phyloP scores from a whole-genome alignment of 2,329 filamentous ascomycete genomes.

The Pezicula carpinea region DNA sequence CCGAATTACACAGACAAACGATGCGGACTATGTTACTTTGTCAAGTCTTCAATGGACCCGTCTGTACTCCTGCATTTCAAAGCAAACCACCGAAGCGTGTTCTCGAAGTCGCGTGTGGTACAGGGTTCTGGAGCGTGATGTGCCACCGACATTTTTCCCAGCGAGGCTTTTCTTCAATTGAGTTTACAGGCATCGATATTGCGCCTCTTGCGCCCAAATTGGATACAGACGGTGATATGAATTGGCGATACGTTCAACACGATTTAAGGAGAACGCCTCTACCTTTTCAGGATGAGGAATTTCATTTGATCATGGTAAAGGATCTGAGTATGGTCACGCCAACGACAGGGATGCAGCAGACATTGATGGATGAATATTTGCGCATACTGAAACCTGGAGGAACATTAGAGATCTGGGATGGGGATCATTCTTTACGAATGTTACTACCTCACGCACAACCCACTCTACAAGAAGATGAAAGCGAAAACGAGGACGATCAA shows the following conservation, averaged over 20 bases:
- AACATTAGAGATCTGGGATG: slow-evolving; percentile 83
- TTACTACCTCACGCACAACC: slow-evolving; percentile 67
- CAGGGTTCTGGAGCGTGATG: slow-evolving; percentile 84
- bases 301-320: slow-evolving; percentile 86
- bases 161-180: slow-evolving; percentile 62
- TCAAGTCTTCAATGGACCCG: slow-evolving; percentile 73
- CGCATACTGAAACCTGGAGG: slow-evolving; percentile 75
- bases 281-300: slow-evolving; percentile 75
- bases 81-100: slow-evolving; percentile 70
- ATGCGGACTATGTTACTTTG: slow-evolving; percentile 77
- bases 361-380: slow-evolving; percentile 65
- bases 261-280: slow-evolving; percentile 72
- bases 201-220: slow-evolving; percentile 65
- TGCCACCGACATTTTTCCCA: slow-evolving; percentile 76
- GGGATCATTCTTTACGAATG: slow-evolving; percentile 78
- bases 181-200: slow-evolving; percentile 80
- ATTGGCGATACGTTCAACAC: slow-evolving; percentile 85
- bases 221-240: slow-evolving; percentile 64
- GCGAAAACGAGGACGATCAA: slow-evolving; percentile 50
- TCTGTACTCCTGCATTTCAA: slow-evolving; percentile 65
- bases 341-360: slow-evolving; percentile 49
- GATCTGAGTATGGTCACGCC: slow-evolving; percentile 68
- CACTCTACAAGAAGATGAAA: slow-evolving; percentile 31
- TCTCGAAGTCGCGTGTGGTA: slow-evolving; percentile 82
- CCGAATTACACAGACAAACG: slow-evolving; percentile 83